These are phyloP conservation scores for Leccinum subtestaceum DNA, from an alignment of 768 basidiomycete genomes.

Conservation along the genomic window DNA sequence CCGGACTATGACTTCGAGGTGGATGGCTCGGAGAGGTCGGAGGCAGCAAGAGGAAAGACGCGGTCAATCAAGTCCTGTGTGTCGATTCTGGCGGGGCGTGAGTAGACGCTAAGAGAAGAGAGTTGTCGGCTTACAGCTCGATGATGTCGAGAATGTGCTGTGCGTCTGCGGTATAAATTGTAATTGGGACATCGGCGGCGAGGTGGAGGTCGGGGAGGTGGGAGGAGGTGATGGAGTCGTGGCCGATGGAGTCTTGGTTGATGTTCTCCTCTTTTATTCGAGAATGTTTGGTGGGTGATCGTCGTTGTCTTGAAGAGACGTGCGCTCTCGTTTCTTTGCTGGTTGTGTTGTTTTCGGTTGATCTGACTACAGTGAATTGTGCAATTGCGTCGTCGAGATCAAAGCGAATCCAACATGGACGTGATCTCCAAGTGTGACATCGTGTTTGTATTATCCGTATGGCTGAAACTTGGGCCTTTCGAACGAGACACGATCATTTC, in stretches of 20 bases:
- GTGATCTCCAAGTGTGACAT: too few species aligned
- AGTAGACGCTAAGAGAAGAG: neutral
- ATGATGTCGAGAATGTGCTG: conserved; percentile 59
- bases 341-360: conserved; percentile 27
- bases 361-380: conserved; percentile 35
- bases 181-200: conserved; percentile 48
- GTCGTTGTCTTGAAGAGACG: conserved; percentile 37
- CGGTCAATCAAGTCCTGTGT: conserved; percentile 77
- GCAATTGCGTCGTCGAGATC: conserved; percentile 41
- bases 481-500: too few species aligned
- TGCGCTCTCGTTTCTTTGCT: conserved; percentile 70
- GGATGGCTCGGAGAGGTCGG: conserved; percentile 39
- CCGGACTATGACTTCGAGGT: conserved; percentile 33
- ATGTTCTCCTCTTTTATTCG: conserved; percentile 38
- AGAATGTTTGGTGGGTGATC: conserved; percentile 53
- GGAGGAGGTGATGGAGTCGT: conserved; percentile 19
- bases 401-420: too few species aligned
- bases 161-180: conserved; percentile 37
- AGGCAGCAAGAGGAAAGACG: conserved; percentile 56
- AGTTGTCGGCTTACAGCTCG: conserved; percentile 41
- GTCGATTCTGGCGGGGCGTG: conserved; percentile 50
- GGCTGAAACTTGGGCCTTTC: too few species aligned
- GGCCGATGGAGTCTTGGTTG: conserved; percentile 9
- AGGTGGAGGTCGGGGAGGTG: conserved; percentile 31
- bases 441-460: too few species aligned